phyloP scores from a whole-genome alignment of 1,139 yeast species.

The Torulaspora globosa region DNA sequence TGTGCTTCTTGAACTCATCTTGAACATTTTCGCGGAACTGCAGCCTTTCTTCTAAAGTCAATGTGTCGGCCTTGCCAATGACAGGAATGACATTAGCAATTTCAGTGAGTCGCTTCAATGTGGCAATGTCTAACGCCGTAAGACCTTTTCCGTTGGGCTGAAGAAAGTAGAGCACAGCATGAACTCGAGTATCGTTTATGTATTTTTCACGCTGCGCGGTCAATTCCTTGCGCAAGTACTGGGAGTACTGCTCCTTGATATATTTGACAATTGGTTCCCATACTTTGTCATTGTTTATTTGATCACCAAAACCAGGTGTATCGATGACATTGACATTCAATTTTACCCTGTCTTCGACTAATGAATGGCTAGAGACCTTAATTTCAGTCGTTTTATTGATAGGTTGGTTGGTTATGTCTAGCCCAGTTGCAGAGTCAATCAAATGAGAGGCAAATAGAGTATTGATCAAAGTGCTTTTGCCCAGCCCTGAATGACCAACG shows the following conservation, averaged over 20 bases:
- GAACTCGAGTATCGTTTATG: conserved; percentile 89
- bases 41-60: conserved; percentile 80
- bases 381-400: conserved; percentile 87
- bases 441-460: conserved; percentile 83
- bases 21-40: conserved; percentile 72
- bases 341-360: conserved; percentile 82
- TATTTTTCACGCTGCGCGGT: conserved; percentile 89
- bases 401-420: conserved; percentile 54
- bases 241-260: conserved; percentile 94
- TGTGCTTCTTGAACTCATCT: conserved; percentile 68
- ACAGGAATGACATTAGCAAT: conserved; percentile 93
- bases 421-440: conserved; percentile 60
- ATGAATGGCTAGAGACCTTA: conserved; percentile 62
- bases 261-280: conserved; percentile 97
- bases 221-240: conserved; percentile 87
- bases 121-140: conserved; percentile 75
- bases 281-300: conserved; percentile 88
- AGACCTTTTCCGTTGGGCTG: conserved; percentile 84
- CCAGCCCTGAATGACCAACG: conserved; percentile 92
- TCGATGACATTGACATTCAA: conserved; percentile 85
- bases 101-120: conserved; percentile 79
- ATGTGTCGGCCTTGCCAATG: conserved; percentile 87
- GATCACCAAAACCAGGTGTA: conserved; percentile 98
- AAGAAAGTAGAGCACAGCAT: conserved; percentile 85
- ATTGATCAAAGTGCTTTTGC: conserved; percentile 87